Evolutionary conservation across 352 stramenopile genomes (phyloP), one percentile per base, ranked within the genome.

Genomic region (Pythium folliculosum): DNA sequence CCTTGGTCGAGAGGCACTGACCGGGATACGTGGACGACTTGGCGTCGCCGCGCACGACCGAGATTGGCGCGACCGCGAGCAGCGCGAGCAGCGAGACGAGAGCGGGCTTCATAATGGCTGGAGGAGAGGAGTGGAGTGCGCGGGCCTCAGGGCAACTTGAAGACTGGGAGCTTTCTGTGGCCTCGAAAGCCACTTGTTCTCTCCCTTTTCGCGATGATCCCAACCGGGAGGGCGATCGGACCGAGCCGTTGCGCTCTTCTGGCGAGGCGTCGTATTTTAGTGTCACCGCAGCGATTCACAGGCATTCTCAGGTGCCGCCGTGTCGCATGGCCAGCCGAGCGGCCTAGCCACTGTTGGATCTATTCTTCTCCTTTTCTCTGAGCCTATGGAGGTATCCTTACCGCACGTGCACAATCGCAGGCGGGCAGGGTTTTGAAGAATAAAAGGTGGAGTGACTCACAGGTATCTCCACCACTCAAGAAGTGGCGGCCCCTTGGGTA

Each of bases 11-110:
- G 13, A 49, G 65, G 65, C 86, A 94, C 38, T 75, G 76, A 9
- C 86, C 86, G 0, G 84, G 84, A 55, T 72, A 88, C 16, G 75
- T 77, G 5, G 77, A 79, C 12, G 78, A 85, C 27, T 66, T 75
- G 43, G 70, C 58, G 32, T 76, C 69, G 1, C 37, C 69, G 17
- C 16, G 12, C 10, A 71, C 69, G 23, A 50, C 40, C 13, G 60
- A 54, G 12, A 69, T 37, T 25, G 65, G 49, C 7, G 54, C 32
- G 48, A 69, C 19, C 14, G 47, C 63, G 30, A 69, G 38, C 17
- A 63, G 38, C 10, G 53, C 53, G 14, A 69, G 10, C 8, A 49
- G 12, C 0, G 63, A 51, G n/a, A 19, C 49, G 37, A 44, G 7
- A 14, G 51, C 16, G n/a, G 47, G 40, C 32, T 63, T 63, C 55